Evolutionary conservation across 257 asterid genomes (phyloP).

Genomic region (Nicotiana otophora): DNA sequence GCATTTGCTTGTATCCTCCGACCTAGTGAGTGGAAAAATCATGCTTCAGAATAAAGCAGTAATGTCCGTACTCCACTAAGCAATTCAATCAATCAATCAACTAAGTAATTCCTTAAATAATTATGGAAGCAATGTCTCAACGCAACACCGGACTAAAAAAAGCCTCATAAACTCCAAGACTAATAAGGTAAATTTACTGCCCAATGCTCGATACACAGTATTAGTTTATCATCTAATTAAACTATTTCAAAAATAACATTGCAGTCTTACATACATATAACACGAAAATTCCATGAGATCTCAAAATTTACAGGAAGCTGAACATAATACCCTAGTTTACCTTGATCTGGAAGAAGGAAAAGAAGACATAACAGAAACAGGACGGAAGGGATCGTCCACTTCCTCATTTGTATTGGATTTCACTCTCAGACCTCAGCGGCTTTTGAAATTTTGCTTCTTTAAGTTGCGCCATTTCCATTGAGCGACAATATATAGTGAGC

Average conservation of each 20-base stretch:
- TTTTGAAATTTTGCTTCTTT: background rate
- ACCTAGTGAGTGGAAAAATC: slow-evolving; percentile 30
- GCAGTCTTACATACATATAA: background rate
- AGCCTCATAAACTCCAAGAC: no score
- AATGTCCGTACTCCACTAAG: background rate
- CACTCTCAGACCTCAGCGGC: background rate
- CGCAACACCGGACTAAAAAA: no score
- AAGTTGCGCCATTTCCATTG: background rate
- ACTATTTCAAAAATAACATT: no score
- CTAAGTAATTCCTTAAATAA: background rate
- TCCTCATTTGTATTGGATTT: slow-evolving; percentile 42
- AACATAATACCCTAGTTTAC: slow-evolving; percentile 16
- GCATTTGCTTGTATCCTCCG: slow-evolving; percentile 71
- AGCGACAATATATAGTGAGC: background rate
- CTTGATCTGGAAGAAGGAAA: slow-evolving; percentile 84
- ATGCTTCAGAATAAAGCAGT: background rate
- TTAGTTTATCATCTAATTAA: no score
- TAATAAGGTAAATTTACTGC: no score
- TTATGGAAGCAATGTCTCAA: background rate
- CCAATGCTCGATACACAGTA: no score
- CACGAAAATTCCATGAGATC: no score
- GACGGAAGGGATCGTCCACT: slow-evolving; percentile 76
- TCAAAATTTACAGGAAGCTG: background rate
- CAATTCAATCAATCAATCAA: background rate
- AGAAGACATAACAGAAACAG: slow-evolving; percentile 61